Evolutionary conservation across 306 rosid genomes (phyloP), one percentile per base, ranked within the genome.

Genomic region (Prunus kanzakura): DNA sequence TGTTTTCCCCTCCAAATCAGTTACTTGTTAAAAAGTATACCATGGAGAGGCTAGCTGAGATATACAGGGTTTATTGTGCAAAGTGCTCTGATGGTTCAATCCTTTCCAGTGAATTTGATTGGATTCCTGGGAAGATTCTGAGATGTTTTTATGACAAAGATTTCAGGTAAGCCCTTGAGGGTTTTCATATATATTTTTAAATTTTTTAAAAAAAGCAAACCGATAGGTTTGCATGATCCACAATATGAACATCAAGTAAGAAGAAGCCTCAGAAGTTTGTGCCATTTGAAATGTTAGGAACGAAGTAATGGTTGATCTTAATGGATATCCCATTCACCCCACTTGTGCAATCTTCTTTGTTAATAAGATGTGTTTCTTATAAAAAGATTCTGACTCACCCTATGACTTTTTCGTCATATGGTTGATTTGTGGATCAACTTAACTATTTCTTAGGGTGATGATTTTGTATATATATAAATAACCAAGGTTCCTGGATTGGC

Each of bases 111-210:
- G 90, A 91, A 47, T 96, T 82, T 80, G 84, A 85, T 71, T 96
- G 99, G 99, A 91, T 96, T 83, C 96, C 89, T 30, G 99, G 97
- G 80, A 96, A 88, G 93, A 88, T 96, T 75, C 82, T 96, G 79
- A 92, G 96, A 85, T 92, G 98, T 84, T 89, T 87, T 67, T 96
- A 84, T 85, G 98, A 96, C 86, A 96, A 89, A 88, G 98, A 96
- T 89, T 96, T 96, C 90, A 85, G 99, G 99, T 93, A 77, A 81
- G 79, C 75, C 71, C 54, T 3, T 27, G 5, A 73, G 58, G 69
- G 41, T 45, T 45, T 73, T 22, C 7, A 46, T 29, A 45, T 66
- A 5, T 32, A 4, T 4, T 32, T 32, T 32, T 32, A 0, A 4
- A 32, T 32, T 32, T 32, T 32, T 32, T 4, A 4, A 0, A 0